These are phyloP conservation scores for Blastobotrys ciferrii DNA, from an alignment of 1,139 yeast species.

Conservation along the genomic window DNA sequence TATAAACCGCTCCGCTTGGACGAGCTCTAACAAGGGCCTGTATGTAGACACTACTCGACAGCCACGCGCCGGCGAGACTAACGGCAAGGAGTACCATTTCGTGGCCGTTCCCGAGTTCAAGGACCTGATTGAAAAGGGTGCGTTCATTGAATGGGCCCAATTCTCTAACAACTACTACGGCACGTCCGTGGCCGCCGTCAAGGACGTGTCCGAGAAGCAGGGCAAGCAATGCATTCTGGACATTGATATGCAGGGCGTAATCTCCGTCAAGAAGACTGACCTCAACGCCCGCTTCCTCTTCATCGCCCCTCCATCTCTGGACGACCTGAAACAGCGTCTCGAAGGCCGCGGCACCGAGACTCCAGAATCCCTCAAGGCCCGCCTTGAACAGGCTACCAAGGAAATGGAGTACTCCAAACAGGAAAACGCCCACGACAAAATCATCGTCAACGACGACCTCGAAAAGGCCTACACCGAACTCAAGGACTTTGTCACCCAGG, in stretches of 20 bases:
- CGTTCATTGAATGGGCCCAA: constrained; percentile 96
- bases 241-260: constrained; percentile 98
- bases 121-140: constrained; percentile 63
- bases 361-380: constrained; percentile 73
- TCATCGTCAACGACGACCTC: constrained; percentile 86
- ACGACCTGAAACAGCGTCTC: constrained; percentile 68
- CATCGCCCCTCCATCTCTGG: constrained; percentile 89
- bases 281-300: constrained; percentile 84
- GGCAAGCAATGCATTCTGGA: constrained; percentile 79
- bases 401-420: constrained; percentile 86
- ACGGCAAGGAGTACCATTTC: constrained; percentile 90
- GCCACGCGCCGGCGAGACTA: constrained; percentile 88
- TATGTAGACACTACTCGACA: constrained; percentile 78
- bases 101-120: constrained; percentile 76
- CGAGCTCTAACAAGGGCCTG: too few relatives aligned
- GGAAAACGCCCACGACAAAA: constrained; percentile 84
- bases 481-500: constrained; percentile 50
- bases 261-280: constrained; percentile 77
- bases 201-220: constrained; percentile 57
- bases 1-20: background rate
- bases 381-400: constrained; percentile 80
- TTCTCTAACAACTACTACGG: constrained; percentile 98
- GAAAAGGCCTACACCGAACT: constrained; percentile 83
- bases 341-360: constrained; percentile 94
- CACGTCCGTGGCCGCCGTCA: constrained; percentile 81